Conservation (phyloP, 2,329 filamentous ascomycete species). For the Neofusicoccum sp. region DNA sequence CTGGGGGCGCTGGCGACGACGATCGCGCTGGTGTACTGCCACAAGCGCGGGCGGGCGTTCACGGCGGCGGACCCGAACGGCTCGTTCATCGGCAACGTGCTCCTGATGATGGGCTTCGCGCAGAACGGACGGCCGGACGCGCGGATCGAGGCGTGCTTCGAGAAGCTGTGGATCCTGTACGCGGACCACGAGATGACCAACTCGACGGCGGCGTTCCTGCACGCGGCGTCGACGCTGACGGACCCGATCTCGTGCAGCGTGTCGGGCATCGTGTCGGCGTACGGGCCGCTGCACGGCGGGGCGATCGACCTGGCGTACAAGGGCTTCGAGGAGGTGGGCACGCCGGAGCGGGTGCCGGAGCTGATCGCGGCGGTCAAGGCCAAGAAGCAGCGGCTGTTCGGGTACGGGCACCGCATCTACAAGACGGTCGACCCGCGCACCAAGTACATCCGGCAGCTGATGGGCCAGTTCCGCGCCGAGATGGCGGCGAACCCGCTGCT, state of each 20-base stretch:
- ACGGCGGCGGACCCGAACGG: constrained; percentile 48
- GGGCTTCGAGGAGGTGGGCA: constrained; percentile 57
- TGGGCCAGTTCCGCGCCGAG: constrained; percentile 41
- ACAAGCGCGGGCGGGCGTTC: constrained; percentile 55
- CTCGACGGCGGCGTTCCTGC: constrained; percentile 59
- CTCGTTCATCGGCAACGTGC: constrained; percentile 57
- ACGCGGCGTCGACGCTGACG: constrained; percentile 59
- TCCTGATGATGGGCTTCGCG: constrained; percentile 58
- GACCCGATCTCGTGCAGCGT: constrained; percentile 59
- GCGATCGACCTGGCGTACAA: constrained; percentile 61
- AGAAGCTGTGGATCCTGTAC: constrained; percentile 59
- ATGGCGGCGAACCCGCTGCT: constrained; percentile 37
- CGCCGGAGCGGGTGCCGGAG: constrained; percentile 53
- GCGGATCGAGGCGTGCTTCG: constrained; percentile 53
- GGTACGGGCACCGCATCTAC: constrained; percentile 60
- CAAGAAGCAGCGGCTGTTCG: constrained; percentile 56
- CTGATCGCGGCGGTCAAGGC: constrained; percentile 56
- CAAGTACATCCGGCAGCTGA: constrained; percentile 53
- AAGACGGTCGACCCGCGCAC: constrained; percentile 58
- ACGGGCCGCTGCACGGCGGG: constrained; percentile 61
- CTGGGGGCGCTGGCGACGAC: constrained; percentile 51
- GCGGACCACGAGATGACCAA: constrained; percentile 64
- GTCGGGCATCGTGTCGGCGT: constrained; percentile 55
- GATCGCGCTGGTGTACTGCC: constrained; percentile 27
- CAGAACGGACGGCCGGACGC: constrained; percentile 55